These are phyloP conservation scores for Linum trigynum DNA, from an alignment of 345 rosid species.

Conservation along the genomic window DNA sequence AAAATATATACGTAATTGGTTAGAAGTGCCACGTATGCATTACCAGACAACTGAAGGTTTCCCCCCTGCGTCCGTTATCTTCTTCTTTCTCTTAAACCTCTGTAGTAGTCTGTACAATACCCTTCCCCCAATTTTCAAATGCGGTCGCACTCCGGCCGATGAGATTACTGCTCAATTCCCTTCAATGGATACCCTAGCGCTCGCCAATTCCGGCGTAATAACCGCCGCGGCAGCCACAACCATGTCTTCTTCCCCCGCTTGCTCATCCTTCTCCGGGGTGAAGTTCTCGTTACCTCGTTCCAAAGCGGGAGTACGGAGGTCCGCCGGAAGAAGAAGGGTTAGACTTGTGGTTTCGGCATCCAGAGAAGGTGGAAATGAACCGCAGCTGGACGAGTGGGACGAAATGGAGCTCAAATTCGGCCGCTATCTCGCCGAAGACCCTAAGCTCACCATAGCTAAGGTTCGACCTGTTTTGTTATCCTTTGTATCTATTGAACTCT, in stretches of 20 bases:
- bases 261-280: conserved; percentile 18
- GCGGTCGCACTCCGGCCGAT: conserved; percentile 13
- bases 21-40: neutral
- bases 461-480: conserved; percentile 16
- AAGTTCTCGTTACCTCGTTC: conserved; percentile 16
- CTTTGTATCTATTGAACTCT: neutral
- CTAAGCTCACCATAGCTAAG: conserved; percentile 88
- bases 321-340: conserved; percentile 9
- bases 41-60: neutral
- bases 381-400: conserved; percentile 58
- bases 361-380: conserved; percentile 19
- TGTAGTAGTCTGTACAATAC: neutral
- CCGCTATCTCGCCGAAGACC: conserved; percentile 79
- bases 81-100: neutral
- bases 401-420: conserved; percentile 93
- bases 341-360: conserved; percentile 36
- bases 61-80: neutral
- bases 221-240: conserved; percentile 25
- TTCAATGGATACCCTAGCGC: conserved; percentile 49
- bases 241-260: neutral
- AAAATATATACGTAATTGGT: too few relatives aligned
- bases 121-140: neutral
- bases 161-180: conserved; percentile 5
- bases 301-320: conserved; percentile 13
- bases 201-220: conserved; percentile 8